These are phyloP conservation scores for Linum usitatissimum DNA, from an alignment of 345 rosid genomes.

Conservation along the genomic window DNA sequence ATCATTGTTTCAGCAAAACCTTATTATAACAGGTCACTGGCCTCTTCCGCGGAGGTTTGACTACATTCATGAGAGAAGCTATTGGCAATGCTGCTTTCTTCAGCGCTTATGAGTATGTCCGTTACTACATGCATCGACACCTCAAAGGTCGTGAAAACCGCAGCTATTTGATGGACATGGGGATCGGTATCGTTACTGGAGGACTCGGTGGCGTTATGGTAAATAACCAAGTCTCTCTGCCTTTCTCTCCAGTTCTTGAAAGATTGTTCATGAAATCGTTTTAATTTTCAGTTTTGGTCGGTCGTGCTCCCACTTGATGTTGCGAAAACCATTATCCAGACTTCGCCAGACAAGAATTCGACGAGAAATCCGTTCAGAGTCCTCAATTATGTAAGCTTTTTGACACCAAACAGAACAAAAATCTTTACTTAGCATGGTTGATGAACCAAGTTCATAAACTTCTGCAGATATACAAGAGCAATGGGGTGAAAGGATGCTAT, in stretches of 20 bases:
- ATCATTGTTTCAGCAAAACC: constrained; percentile 3
- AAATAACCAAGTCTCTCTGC: constrained; percentile 26
- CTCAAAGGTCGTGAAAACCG: constrained; percentile 29
- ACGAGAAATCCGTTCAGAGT: constrained; percentile 63
- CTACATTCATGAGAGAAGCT: constrained; percentile 75
- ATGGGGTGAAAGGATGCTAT: constrained; percentile 80
- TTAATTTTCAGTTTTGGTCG: constrained; percentile 53
- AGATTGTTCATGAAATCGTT: background rate
- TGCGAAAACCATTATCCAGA: constrained; percentile 89
- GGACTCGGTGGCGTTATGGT: constrained; percentile 96
- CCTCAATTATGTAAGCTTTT: constrained; percentile 46
- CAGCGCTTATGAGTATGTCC: constrained; percentile 62
- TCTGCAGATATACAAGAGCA: constrained; percentile 54
- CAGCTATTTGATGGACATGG: constrained; percentile 62
- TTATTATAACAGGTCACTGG: constrained; percentile 59
- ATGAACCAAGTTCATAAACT: background rate
- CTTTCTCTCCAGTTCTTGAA: background rate
- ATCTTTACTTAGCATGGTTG: background rate
- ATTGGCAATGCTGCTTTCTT: constrained; percentile 75
- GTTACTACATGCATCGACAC: constrained; percentile 52
- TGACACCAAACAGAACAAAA: too few relatives aligned
- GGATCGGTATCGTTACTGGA: constrained; percentile 70
- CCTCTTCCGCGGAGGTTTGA: constrained; percentile 74
- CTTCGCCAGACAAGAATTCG: constrained; percentile 43
- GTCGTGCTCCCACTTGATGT: constrained; percentile 76